phyloP scores from a whole-genome alignment of 2,329 filamentous ascomycete species.

The Aspergillus uvarum region DNA sequence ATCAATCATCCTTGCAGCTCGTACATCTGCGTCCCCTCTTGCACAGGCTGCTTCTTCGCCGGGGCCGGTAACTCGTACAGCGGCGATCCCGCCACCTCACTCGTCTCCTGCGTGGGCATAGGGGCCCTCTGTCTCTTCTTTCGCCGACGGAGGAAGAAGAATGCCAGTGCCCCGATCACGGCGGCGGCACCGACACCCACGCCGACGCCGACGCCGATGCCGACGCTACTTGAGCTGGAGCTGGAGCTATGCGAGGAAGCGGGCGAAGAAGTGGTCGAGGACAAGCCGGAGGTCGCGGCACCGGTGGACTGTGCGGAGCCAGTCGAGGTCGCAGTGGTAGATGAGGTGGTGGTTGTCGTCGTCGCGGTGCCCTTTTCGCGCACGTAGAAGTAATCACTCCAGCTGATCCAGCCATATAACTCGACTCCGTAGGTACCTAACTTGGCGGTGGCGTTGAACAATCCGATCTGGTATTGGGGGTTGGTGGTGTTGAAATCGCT shows the following conservation, averaged over 20 bases:
- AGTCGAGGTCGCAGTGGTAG: background rate
- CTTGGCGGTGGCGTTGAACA: constrained; percentile 9
- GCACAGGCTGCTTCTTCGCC: background rate
- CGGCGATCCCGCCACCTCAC: background rate
- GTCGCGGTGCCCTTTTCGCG: background rate
- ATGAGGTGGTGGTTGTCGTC: background rate
- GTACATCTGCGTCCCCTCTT: background rate
- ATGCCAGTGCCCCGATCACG: background rate
- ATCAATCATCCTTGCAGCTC: background rate
- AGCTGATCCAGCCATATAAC: constrained; percentile 3
- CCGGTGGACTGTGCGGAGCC: background rate
- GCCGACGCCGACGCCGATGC: constrained; percentile 3
- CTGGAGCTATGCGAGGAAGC: background rate
- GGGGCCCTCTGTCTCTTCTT: background rate
- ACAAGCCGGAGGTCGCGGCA: background rate
- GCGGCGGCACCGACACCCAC: background rate
- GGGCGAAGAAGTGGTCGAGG: background rate
- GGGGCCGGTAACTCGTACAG: background rate
- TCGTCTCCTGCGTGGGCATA: background rate
- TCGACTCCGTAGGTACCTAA: constrained; percentile 4
- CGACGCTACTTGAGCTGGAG: background rate
- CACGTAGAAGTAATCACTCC: constrained; percentile 8
- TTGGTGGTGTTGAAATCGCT: constrained; percentile 10
- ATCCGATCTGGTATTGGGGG: constrained; percentile 9
- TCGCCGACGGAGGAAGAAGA: constrained; percentile 3